These are phyloP conservation scores for Petunia secreta DNA, from an alignment of 257 asterid genomes.

Conservation along the genomic window DNA sequence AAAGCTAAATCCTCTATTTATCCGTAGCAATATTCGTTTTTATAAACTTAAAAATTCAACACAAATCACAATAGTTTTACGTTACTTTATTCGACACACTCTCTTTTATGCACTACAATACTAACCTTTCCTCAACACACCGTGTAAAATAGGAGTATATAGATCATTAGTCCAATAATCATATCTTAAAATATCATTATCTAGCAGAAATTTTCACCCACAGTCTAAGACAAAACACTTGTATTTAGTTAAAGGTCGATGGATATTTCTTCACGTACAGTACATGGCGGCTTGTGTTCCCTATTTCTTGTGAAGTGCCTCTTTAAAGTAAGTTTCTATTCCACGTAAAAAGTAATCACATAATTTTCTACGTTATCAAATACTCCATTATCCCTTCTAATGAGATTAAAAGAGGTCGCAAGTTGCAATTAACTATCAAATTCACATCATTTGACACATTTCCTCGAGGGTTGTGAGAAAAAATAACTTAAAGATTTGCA, in stretches of 20 bases:
- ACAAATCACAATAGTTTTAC: not conserved
- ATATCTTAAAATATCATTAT: not conserved
- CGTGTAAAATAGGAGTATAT: not conserved
- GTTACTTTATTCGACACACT: not conserved
- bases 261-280: not conserved
- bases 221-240: not conserved
- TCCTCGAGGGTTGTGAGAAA: slow-evolving; percentile 18
- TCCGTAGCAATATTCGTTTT: too few relatives aligned
- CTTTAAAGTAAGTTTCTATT: not conserved
- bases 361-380: not conserved
- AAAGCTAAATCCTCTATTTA: too few relatives aligned
- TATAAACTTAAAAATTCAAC: too few relatives aligned
- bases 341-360: not conserved
- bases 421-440: slow-evolving; percentile 13
- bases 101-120: not conserved
- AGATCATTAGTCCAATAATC: not conserved
- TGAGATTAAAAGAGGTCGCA: not conserved
- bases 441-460: not conserved
- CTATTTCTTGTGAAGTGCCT: not conserved
- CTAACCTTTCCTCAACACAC: not conserved
- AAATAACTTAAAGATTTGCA: not conserved
- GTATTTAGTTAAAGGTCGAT: not conserved
- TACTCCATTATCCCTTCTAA: not conserved
- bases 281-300: not conserved
- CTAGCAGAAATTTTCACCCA: not conserved